Conservation (phyloP, 2,329 filamentous ascomycete genomes). For the Drechmeria coniospora region DNA sequence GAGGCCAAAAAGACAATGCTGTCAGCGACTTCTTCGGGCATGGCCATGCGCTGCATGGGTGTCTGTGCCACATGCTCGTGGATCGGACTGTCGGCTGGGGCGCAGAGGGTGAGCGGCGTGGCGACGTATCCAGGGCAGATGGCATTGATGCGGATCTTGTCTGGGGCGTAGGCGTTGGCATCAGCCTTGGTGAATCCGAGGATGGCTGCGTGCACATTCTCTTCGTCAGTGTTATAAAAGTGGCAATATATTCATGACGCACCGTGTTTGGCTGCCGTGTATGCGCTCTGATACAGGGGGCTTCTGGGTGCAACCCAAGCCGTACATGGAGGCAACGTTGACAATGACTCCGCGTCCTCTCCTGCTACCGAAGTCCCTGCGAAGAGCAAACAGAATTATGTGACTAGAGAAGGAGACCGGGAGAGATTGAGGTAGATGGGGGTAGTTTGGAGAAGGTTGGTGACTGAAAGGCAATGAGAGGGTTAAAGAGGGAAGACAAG, state of each 20-base stretch:
- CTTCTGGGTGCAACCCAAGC: constrained; percentile 24
- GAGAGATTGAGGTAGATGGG: no score
- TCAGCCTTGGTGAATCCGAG: constrained; percentile 38
- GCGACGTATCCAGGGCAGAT: constrained; percentile 39
- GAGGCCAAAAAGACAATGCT: constrained; percentile 34
- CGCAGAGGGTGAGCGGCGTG: constrained; percentile 22
- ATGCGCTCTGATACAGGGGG: constrained; percentile 25
- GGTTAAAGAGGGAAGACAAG: no score
- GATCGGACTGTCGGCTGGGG: constrained; percentile 14
- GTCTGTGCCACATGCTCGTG: constrained; percentile 25
- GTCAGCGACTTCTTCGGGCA: constrained; percentile 38
- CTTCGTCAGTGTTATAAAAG: not conserved
- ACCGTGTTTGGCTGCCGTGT: constrained; percentile 36
- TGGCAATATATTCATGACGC: not conserved
- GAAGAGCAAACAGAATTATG: not conserved
- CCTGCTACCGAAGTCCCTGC: constrained; percentile 19
- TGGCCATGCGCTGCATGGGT: constrained; percentile 29
- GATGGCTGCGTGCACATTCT: constrained; percentile 17
- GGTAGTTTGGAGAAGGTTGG: no score
- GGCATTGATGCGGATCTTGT: constrained; percentile 42
- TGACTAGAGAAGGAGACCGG: no score
- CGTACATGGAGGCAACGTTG: constrained; percentile 38
- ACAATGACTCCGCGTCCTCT: constrained; percentile 34
- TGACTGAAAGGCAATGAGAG: no score
- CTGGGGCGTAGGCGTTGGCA: constrained; percentile 32